Base-by-base conservation (phyloP, 495 filamentous ascomycete genomes). In the Talaromyces liani region DNA sequence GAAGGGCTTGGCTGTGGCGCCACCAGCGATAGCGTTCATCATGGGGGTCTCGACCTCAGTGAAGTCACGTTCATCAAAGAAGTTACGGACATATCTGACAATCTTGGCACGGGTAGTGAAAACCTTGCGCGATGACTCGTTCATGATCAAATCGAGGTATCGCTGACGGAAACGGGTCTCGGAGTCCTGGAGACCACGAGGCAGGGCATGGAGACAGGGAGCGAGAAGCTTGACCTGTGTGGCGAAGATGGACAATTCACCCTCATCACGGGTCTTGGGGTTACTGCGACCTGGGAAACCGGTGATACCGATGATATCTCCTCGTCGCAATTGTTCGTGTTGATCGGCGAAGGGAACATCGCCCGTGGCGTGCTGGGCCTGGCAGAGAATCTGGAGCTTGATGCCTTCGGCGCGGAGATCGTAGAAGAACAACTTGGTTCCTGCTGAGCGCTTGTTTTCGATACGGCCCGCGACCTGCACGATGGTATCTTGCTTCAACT, bases 31-130 rank as follows among this genome's bases (percentile, higher is more conserved):
- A 63, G 89, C 85, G 70, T 96, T 95, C 88, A 99, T 91, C 86
- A 98, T 96, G 8, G 95, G 95, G 1, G 94, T 98, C 78, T 97
- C 90, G n/a, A 98, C 91, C 74, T 97, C 93, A 57, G 89, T 81
- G 72, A 98, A 98, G 63, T 91, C 91, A 58, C 85, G 82, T 61
- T 82, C 81, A 67, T 97, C 91, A 67, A 98, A 91, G 82, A 85
- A 98, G 63, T 84, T 82, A 65, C 93, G 90, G 64, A 98, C 87
- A 71, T 89, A 97, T 61, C 79, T 82, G 64, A 96, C 84, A 65
- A 97, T 91, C 82, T 91, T 93, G 73, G 89, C 82, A 24, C 94
- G 85, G 16, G 89, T 91, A 65, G 88, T 78, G 74, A 97, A 89
- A 51, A 91, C 88, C 29, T 94, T 83, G 41, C 91, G 86, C 9